phyloP scores from a whole-genome alignment of 495 filamentous ascomycete species.

The Penicillium soppii region DNA sequence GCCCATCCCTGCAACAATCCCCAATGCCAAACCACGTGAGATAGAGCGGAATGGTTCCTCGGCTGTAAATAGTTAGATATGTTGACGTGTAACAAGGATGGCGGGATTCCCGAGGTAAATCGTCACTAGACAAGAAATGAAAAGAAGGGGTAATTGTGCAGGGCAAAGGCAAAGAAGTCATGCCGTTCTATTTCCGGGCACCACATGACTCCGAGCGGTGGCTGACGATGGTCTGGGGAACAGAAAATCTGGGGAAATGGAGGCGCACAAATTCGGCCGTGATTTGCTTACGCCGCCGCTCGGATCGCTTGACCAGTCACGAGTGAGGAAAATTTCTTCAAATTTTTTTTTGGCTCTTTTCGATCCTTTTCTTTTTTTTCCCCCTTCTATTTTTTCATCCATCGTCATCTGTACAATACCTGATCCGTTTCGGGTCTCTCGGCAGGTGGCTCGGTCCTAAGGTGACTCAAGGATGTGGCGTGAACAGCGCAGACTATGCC shows the following conservation, averaged over 20 bases:
- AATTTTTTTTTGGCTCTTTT: constrained; percentile 1
- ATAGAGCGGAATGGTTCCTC: neutral
- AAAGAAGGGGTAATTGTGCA: neutral
- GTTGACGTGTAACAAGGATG: neutral
- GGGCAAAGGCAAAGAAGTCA: neutral
- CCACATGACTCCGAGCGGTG: neutral
- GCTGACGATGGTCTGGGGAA: constrained; percentile 22
- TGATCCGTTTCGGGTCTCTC: neutral
- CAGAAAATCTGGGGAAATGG: constrained; percentile 26
- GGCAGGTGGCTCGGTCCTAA: neutral
- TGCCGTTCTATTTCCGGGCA: neutral
- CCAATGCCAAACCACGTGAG: neutral
- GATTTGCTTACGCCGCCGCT: constrained; percentile 18
- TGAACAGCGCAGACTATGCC: neutral
- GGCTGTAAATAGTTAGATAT: neutral
- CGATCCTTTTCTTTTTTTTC: neutral
- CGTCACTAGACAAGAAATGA: neutral
- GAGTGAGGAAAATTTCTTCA: neutral
- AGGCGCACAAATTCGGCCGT: constrained; percentile 1
- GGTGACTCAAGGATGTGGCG: constrained; percentile 1
- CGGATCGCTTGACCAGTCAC: constrained; percentile 25
- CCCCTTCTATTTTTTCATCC: neutral
- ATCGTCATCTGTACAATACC: neutral
- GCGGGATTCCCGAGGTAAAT: neutral
- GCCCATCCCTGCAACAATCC: neutral